Evolutionary conservation across 2,329 filamentous ascomycete genomes (phyloP), one percentile per base, ranked within the genome.

Genomic region (Cadophora luteo-olivacea): DNA sequence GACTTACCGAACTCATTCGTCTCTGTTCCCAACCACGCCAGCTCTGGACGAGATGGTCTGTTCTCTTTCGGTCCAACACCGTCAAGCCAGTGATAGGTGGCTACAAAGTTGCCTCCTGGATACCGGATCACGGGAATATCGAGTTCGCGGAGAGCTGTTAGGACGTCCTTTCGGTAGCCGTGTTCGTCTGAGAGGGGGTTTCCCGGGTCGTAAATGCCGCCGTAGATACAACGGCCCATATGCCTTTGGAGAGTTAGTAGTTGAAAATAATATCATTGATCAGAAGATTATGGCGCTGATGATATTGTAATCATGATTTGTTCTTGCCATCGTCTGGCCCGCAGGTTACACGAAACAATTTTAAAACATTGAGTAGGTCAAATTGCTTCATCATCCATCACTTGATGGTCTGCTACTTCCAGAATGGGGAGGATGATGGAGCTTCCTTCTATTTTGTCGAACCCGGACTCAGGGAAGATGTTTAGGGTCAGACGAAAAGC

Each of bases 221-320:
- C 92, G 78, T 96, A 95, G 77, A 96, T 94, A 82, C 92, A 96
- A 70, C 92, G 88, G 75, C 92, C 92, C 92, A 96, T 96, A 80
- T 96, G 93, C 75, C 91, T 93, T 73, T 38, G 29, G 19, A 32
- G n/a, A 49, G 32, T 66, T 51, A 68, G 45, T 57, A 29, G 22
- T n/a, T 41, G 63, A 33, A 45, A 48, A 12, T n/a, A n/a, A n/a
- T n/a, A n/a, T n/a, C n/a, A n/a, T n/a, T n/a, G n/a, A n/a, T n/a
- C n/a, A n/a, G n/a, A n/a, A n/a, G n/a, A n/a, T n/a, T 33, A 29
- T 38, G 32, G 38, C 41, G 52, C 33, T 6, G 6, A 36, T 36
- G 33, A 36, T 6, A 36, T 11, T 36, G 33, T 36, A 11, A 11
- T 36, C 33, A 11, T 36, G 33, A 36, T 36, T 11, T 11, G 33